Base-by-base conservation (phyloP, 192 early-diverging fungal species). In the Umbelopsis sp. region DNA sequence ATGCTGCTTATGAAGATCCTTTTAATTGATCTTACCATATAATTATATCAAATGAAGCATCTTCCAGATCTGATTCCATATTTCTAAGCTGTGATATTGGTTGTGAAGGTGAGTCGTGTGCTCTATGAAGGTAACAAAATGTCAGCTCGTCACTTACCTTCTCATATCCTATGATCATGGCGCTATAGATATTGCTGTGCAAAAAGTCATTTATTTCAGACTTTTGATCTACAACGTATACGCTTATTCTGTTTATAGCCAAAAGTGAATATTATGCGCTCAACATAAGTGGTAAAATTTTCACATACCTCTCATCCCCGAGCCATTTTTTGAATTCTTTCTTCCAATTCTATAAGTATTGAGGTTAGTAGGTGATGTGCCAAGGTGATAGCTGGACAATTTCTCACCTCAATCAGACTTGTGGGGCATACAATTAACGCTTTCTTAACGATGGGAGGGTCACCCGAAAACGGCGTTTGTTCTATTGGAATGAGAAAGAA, bases 241-340 rank as follows among this genome's bases (percentile, higher is more conserved):
- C 78, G 10, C 73, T 70, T 2, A 81, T 64, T n/a, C 82, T 71
- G 4, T 20, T 45, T 61, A 13, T 16, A 35, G 20, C 11, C n/a
- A 25, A 1, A 50, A 30, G 27, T 22, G 12, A 51, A 23, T 4
- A 35, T 69, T 1, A 22, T 44, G 37, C 51, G 30, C 12, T 20
- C 8, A 21, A 61, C 27, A 61, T 0, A 25, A 8, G 0, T 3
- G 0, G 1, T 25, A 4, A 52, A 23, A 8, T 21, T 11, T 37
- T 18, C 11, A 61, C 0, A 35, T 46, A 71, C 69, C 69, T 72
- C 73, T 85, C 82, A 16, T 77, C 73, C 5, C 84, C 82, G 2
- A 85, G 80, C 84, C 84, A 85, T 41, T 84, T 84, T 49, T 81
- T 84, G 72, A 85, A 85, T 46, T 85, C 84, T 25, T 80, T 76